phyloP scores from a whole-genome alignment of 2,329 filamentous ascomycete genomes.

The Myriosclerotinia curreyana region DNA sequence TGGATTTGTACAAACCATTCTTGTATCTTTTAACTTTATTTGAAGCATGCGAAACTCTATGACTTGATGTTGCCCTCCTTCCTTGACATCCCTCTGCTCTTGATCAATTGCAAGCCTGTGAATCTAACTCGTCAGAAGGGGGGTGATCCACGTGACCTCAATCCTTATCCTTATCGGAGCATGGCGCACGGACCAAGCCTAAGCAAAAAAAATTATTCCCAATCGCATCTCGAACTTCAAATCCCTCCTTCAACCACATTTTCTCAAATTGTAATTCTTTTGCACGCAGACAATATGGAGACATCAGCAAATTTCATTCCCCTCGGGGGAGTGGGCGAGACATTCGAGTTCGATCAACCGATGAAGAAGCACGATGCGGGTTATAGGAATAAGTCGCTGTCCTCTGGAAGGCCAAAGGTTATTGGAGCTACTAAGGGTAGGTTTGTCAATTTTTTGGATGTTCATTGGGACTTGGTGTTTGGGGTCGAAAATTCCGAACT shows the following conservation, averaged over 20 bases:
- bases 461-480: neutral
- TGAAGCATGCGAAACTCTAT: neutral
- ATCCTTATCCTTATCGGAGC: slow-evolving; percentile 20
- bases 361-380: slow-evolving; percentile 13
- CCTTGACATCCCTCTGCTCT: neutral
- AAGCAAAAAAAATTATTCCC: slow-evolving; percentile 17
- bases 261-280: neutral
- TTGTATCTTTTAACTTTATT: neutral
- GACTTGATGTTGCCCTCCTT: neutral
- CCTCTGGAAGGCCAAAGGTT: slow-evolving; percentile 11
- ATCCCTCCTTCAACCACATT: neutral
- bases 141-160: neutral
- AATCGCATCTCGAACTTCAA: neutral
- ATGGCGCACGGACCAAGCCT: neutral
- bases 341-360: slow-evolving; percentile 13
- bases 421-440: slow-evolving; percentile 24
- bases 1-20: neutral
- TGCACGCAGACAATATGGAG: slow-evolving; percentile 16
- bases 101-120: neutral
- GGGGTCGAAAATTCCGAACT: too few species aligned
- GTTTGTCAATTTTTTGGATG: neutral
- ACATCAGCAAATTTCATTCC: slow-evolving; percentile 26
- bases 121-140: too few species aligned
- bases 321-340: slow-evolving; percentile 14
- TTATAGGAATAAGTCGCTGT: slow-evolving; percentile 9